Evolutionary conservation across 345 rosid genomes (phyloP), one percentile per base, ranked within the genome.

Genomic region (Eucalyptus virginea): DNA sequence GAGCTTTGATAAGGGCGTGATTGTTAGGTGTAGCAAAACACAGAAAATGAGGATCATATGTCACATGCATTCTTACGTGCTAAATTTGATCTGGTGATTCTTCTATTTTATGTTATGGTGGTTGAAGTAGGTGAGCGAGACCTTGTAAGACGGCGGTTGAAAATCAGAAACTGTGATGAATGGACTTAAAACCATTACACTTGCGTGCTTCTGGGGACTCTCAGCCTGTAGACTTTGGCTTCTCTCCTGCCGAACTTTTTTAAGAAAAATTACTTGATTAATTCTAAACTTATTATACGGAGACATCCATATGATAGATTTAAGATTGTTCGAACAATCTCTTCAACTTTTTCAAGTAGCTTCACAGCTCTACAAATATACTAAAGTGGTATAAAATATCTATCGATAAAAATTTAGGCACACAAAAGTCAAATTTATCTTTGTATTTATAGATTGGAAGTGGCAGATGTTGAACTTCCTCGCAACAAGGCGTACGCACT

Each of bases 231-330:
- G 18, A 67, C 23, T 67, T 67, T n/a, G 77, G 77, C 77, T n/a
- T 67, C 23, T 32, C 40, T 67, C 4, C n/a, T 1, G 80, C 80
- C 40, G 1, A 8, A n/a, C 11, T 4, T 6, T 26, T 62, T 62
- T 6, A 0, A 3, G 8, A 12, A 58, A 58, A 2, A 26, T 58
- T 58, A 3, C n/a, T 2, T 3, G 12, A 5, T 58, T 28, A 11
- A 11, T 58, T 7, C 7, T 58, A 58, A 58, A 58, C 15, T 26
- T 58, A 58, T 58, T 12, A 1, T 56, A 4, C 2, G 3, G 62
- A 56, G 7, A 2, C 15, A 58, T 58, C 6, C 4, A 6, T 11
- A 58, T 0, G 1, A 26, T 58, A 58, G 0, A 26, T 58, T 58
- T 26, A 58, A 28, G n/a, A 26, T 58, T 58, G 6, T 58, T 26